These are phyloP conservation scores for Fagopyrum tataricum DNA, from an alignment of 148 eudicot genomes.

Conservation along the genomic window DNA sequence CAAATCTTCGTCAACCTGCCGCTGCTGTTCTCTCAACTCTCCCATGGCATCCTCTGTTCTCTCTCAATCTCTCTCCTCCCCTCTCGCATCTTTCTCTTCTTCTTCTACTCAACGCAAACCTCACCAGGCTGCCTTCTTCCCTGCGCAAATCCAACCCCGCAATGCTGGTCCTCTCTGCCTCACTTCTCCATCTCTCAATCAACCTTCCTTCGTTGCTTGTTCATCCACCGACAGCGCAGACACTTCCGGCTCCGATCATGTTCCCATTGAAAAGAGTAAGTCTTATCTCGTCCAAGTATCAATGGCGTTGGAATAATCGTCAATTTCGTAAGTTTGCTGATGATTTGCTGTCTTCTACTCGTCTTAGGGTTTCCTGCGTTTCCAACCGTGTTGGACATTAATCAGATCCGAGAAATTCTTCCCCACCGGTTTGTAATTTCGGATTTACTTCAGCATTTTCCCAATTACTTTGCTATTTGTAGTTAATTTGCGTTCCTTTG, in stretches of 20 bases:
- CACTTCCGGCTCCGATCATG: constrained; percentile 18
- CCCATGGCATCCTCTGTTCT: constrained; percentile 60
- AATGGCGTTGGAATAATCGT: neutral
- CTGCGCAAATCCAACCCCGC: constrained; percentile 9
- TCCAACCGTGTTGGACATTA: constrained; percentile 88
- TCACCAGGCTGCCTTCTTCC: constrained; percentile 13
- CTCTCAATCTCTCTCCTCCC: constrained; percentile 35
- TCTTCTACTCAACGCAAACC: constrained; percentile 17
- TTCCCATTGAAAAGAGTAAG: constrained; percentile 72
- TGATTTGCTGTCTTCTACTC: neutral
- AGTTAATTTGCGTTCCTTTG: neutral
- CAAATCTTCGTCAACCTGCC: neutral
- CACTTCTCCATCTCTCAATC: constrained; percentile 20
- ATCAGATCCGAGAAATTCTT: constrained; percentile 81
- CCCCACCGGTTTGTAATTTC: constrained; percentile 66
- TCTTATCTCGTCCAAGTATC: neutral
- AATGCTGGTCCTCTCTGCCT: constrained; percentile 35
- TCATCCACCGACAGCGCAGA: constrained; percentile 26
- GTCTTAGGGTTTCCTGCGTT: constrained; percentile 64
- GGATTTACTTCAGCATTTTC: neutral
- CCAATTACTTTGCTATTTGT: neutral
- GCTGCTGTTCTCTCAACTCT: neutral
- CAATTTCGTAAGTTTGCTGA: neutral
- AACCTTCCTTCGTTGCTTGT: constrained; percentile 21
- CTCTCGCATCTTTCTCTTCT: constrained; percentile 24